Base-by-base conservation (phyloP, 139 green algal species). In the Dunaliella primolecta region DNA sequence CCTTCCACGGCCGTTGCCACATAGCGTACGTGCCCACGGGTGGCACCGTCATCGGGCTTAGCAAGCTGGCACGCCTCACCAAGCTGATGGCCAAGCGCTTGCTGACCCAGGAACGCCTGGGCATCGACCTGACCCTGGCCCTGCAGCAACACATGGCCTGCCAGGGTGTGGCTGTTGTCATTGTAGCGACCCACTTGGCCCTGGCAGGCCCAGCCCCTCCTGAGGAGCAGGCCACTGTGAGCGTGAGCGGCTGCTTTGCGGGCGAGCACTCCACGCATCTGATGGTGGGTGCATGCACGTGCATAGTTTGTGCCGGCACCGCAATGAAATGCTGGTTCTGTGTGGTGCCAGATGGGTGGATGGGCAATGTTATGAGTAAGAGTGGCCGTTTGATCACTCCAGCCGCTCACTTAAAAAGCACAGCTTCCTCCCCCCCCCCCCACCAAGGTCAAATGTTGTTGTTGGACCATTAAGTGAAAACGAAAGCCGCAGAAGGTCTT, bases 1-100 rank as follows among this genome's bases (percentile, higher is more conserved):
- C 97, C 1, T 98, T 99, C 86, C 93, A 97, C 81, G 95, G 98
- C 21, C 90, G 91, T 27, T 92, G 84, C 78, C 96, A 99, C 91
- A 92, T 99, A 15, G 97, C 91, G 0, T 99, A 99, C 85, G 86
- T 98, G 25, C 97, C 97, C 0, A 70, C 84, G 2, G 32, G 92
- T 27, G 93, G 93, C 15, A 91, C 95, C 3, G 93, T 98, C 24
- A 83, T 98, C 64, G 95, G 95, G 2, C 90, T 98, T 23, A 95
- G 89, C 89, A 97, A 97, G 86, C 86, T 99, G 30, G 94, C 96
- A 0, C 88, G 97, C 0, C 87, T 98, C 0, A 94, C 92, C 3
- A 91, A 94, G 72, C 88, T 93, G 35, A 93, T 95, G 36, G 90
- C 95, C 1, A 93, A 92, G 81, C 90, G 93, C 15, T 84, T 98